Evolutionary conservation across 306 rosid genomes (phyloP), one percentile per base, ranked within the genome.

Genomic region (Pyrus communis): DNA sequence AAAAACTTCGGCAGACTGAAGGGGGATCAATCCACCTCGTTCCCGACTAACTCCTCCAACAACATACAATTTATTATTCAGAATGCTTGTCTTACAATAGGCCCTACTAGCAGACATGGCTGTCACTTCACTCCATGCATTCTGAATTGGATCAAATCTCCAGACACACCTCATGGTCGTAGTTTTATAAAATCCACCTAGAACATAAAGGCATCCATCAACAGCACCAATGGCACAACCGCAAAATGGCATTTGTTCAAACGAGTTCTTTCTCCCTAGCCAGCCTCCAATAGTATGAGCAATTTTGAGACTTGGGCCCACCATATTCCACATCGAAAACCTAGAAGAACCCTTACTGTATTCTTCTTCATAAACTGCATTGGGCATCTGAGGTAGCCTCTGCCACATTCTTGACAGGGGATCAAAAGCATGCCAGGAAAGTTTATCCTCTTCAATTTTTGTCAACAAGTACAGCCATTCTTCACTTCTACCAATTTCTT

Each of bases 41-140:
- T 93, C 97, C 66, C 86, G 92, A 77, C 90, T 92, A 80, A 95
- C 97, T 33, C 97, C 98, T 74, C 98, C 98, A 82, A 92, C 93
- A 69, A 92, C 97, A 84, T 92, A 95, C 70, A 95, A 97, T 87
- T 89, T 95, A 80, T 89, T 79, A 63, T 90, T 90, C 81, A 95
- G 84, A 78, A 90, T 85, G 35, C 93, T 89, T 19, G 98, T 95
- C 86, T 95, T 95, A 80, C 92, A 85, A 70, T 95, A 95, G 12
- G 98, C 98, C 76, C 97, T 84, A 42, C 97, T 91, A 0, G 88
- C 85, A 27, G 96, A 88, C 99, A 92, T 95, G 21, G 97, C 77
- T 59, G 82, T 79, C 68, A 85, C 86, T 83, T 90, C 93, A 64
- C 66, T 88, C 99, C 99, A 95, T 2, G 74, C 35, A 79, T 91